Conservation (phyloP, 179 eudicot genomes). For the Gypsophila paniculata region DNA sequence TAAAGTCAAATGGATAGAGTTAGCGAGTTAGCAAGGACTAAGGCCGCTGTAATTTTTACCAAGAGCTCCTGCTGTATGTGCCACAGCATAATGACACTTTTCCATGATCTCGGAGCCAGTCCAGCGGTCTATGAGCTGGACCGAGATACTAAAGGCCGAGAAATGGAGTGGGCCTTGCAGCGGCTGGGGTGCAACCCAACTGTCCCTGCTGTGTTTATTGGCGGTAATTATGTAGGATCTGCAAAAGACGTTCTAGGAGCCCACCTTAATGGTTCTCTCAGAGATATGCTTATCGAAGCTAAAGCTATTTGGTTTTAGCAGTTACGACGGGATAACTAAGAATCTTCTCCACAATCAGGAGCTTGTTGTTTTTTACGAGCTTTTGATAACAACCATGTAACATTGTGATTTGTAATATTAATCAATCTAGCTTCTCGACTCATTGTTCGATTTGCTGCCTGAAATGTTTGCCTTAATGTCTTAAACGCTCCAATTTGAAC, state of each 20-base stretch:
- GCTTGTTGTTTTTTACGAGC: slow-evolving; percentile 32
- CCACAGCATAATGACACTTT: slow-evolving; percentile 47
- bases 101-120: slow-evolving; percentile 57
- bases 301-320: slow-evolving; percentile 51
- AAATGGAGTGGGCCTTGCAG: slow-evolving; percentile 54
- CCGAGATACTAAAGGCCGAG: slow-evolving; percentile 43
- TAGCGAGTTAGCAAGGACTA: slow-evolving; percentile 44
- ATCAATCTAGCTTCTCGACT: not conserved
- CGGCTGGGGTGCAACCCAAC: slow-evolving; percentile 48
- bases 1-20: slow-evolving; percentile 44
- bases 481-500: too few relatives aligned
- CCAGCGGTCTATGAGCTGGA: slow-evolving; percentile 62
- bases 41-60: slow-evolving; percentile 61
- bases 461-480: not conserved
- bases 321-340: not conserved
- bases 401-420: slow-evolving; percentile 16
- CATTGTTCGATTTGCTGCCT: not conserved
- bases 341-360: slow-evolving; percentile 19
- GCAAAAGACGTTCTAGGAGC: slow-evolving; percentile 42
- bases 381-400: slow-evolving; percentile 23
- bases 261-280: slow-evolving; percentile 48
- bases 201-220: slow-evolving; percentile 52
- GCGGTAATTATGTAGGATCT: slow-evolving; percentile 45
- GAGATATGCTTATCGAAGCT: slow-evolving; percentile 42
- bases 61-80: slow-evolving; percentile 71